phyloP scores from a whole-genome alignment of 2,329 filamentous ascomycete species.

The Xylariaceae sp. region DNA sequence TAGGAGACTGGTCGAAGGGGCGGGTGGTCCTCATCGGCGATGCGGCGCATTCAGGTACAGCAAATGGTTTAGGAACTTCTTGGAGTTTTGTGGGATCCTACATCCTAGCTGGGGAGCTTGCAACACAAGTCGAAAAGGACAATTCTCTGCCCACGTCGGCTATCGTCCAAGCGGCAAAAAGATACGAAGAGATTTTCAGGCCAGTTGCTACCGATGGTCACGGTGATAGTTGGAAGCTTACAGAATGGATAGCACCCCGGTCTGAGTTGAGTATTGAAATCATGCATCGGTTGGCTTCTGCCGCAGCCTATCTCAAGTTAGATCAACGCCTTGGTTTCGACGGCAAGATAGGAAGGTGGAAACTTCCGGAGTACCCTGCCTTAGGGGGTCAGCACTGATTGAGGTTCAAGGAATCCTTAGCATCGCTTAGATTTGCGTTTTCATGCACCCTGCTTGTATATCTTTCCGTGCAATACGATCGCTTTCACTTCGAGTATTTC shows the following conservation, averaged over 20 bases:
- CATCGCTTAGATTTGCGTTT: too few species aligned
- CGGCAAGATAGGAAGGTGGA: constrained; percentile 16
- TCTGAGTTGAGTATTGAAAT: constrained; percentile 17
- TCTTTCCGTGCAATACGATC: too few species aligned
- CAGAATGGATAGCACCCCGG: constrained; percentile 6
- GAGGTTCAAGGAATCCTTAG: too few species aligned
- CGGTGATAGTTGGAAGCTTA: constrained; percentile 1
- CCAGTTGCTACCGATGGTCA: constrained; percentile 20
- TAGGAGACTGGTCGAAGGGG: constrained; percentile 23
- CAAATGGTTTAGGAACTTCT: constrained; percentile 44
- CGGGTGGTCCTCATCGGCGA: constrained; percentile 47
- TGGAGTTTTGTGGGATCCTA: constrained; percentile 44
- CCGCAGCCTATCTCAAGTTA: constrained; percentile 18
- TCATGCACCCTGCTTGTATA: too few species aligned
- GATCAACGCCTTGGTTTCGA: constrained; percentile 15
- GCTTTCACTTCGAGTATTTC: too few species aligned
- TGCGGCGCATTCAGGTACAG: constrained; percentile 42
- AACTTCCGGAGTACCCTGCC: constrained; percentile 21
- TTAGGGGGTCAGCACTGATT: too few species aligned
- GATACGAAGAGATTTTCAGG: constrained; percentile 20
- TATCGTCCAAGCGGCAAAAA: constrained; percentile 9
- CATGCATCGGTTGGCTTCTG: constrained; percentile 10
- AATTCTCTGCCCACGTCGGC: constrained; percentile 4
- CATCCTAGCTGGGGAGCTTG: constrained; percentile 47
- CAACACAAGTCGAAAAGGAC: constrained; percentile 11